phyloP scores from a whole-genome alignment of 192 early-diverging fungal genomes.

The Entomortierella beljakovae region DNA sequence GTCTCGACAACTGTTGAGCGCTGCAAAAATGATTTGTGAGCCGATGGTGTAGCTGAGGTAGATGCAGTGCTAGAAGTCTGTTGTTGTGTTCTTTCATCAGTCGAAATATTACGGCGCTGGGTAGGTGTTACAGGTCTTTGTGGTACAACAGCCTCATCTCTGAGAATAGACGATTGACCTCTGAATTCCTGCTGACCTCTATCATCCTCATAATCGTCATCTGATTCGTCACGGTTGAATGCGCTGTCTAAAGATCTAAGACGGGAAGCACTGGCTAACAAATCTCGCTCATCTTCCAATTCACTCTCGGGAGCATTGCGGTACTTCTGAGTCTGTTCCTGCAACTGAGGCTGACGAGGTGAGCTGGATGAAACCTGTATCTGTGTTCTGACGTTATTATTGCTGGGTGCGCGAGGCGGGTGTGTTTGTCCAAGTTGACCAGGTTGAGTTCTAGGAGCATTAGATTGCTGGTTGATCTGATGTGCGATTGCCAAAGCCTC shows the following conservation, averaged over 20 bases:
- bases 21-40: not conserved
- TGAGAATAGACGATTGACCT: not conserved
- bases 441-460: slow-evolving; percentile 18
- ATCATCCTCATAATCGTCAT: slow-evolving; percentile 23
- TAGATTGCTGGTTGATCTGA: slow-evolving; percentile 15
- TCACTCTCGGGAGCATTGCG: slow-evolving; percentile 29
- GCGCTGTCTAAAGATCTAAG: not conserved
- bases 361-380: not conserved
- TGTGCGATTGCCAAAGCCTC: slow-evolving; percentile 46
- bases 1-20: slow-evolving; percentile 2
- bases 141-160: slow-evolving; percentile 39
- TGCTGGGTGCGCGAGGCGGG: slow-evolving; percentile 23
- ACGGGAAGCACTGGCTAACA: slow-evolving; percentile 1
- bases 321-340: slow-evolving; percentile 8
- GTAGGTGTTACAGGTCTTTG: slow-evolving; percentile 17
- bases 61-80: not conserved
- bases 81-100: slow-evolving; percentile 3
- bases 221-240: slow-evolving; percentile 33
- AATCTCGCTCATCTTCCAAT: slow-evolving; percentile 29
- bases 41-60: not conserved
- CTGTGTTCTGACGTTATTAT: not conserved
- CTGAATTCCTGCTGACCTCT: slow-evolving; percentile 4
- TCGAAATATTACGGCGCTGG: slow-evolving; percentile 16
- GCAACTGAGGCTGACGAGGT: slow-evolving; percentile 45
- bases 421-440: slow-evolving; percentile 2